Conservation (phyloP, 1,139 yeast genomes). For the Candida tetrigidarum region DNA sequence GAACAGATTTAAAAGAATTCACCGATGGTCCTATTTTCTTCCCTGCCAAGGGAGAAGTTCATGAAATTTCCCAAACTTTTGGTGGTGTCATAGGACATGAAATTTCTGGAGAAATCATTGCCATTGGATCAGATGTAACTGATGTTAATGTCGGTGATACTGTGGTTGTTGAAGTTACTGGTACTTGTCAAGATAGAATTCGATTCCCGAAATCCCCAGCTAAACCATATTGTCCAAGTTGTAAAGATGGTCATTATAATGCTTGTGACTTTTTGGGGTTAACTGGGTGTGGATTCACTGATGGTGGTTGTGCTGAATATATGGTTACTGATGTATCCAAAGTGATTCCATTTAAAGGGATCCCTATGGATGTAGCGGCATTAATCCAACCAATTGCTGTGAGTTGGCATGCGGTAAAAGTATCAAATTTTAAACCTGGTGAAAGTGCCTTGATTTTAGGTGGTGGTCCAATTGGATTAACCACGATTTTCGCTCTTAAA, state of each 20-base stretch:
- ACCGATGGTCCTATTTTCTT: constrained; percentile 58
- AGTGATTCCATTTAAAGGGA: constrained; percentile 36
- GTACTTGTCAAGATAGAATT: constrained; percentile 48
- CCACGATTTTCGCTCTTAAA: constrained; percentile 57
- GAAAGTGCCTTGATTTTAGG: constrained; percentile 60
- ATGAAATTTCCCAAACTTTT: constrained; percentile 22
- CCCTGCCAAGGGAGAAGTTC: constrained; percentile 18
- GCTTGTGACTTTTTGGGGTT: constrained; percentile 50
- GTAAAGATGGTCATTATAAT: constrained; percentile 47
- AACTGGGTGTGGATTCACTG: constrained; percentile 46
- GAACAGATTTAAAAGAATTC: constrained; percentile 60
- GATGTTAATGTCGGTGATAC: constrained; percentile 9
- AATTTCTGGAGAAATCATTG: constrained; percentile 50
- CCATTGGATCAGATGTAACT: constrained; percentile 22
- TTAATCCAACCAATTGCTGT: constrained; percentile 50
- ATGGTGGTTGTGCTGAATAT: constrained; percentile 51
- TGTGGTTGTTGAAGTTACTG: constrained; percentile 55
- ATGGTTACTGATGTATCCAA: constrained; percentile 41
- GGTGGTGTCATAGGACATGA: constrained; percentile 55
- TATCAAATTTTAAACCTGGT: constrained; percentile 43
- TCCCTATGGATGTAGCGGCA: constrained; percentile 52
- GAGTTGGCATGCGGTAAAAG: constrained; percentile 51
- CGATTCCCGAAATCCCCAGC: constrained; percentile 33
- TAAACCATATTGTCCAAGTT: constrained; percentile 41
- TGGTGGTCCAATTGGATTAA: constrained; percentile 67